A percentile compares a stretch with the other conserved stretches of the same genome.
phyloP scores from a whole-genome alignment of 371 early-diverging fungal species.

The Sporodiniella umbellata region DNA sequence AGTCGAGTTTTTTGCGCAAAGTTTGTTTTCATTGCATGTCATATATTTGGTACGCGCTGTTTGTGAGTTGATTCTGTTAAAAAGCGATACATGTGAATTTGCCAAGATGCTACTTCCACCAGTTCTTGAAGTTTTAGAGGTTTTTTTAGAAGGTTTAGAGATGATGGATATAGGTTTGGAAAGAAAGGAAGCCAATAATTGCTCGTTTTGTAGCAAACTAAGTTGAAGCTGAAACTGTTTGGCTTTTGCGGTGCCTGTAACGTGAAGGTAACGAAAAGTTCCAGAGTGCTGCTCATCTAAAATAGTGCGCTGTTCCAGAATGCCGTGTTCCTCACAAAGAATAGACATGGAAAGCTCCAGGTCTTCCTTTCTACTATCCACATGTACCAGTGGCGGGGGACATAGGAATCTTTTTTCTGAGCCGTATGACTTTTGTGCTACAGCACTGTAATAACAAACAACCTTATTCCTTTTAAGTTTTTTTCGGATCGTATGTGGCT shows the following conservation, averaged over 20 bases:
- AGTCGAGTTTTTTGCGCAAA: constrained; percentile 72
- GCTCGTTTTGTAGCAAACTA: constrained; percentile 17
- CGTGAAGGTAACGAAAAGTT: constrained; percentile 70
- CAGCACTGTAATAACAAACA: constrained; percentile 64
- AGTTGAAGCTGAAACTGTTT: constrained; percentile 72
- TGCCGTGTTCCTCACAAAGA: constrained; percentile 45
- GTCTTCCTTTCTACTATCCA: constrained; percentile 10
- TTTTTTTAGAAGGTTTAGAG: constrained; percentile 88
- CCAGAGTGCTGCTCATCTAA: constrained; percentile 54
- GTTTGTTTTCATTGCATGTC: constrained; percentile 44
- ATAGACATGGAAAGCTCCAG: constrained; percentile 65
- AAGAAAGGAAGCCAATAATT: constrained; percentile 54
- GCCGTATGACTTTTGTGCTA: constrained; percentile 90
- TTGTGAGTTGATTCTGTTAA: constrained; percentile 87
- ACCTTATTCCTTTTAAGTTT: constrained; percentile 11
- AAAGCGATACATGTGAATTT: constrained; percentile 66
- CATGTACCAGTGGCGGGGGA: constrained; percentile 79
- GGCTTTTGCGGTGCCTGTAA: constrained; percentile 75
- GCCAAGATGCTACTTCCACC: constrained; percentile 70
- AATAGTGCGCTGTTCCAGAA: constrained; percentile 52
- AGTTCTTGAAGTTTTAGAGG: constrained; percentile 69
- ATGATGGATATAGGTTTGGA: constrained; percentile 75
- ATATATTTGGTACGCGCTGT: constrained; percentile 85
- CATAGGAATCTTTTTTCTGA: constrained; percentile 86
- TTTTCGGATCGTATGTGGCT: neutral